phyloP scores from a whole-genome alignment of 1,284 basidiomycete species.

The Heterobasidion irregulare region DNA sequence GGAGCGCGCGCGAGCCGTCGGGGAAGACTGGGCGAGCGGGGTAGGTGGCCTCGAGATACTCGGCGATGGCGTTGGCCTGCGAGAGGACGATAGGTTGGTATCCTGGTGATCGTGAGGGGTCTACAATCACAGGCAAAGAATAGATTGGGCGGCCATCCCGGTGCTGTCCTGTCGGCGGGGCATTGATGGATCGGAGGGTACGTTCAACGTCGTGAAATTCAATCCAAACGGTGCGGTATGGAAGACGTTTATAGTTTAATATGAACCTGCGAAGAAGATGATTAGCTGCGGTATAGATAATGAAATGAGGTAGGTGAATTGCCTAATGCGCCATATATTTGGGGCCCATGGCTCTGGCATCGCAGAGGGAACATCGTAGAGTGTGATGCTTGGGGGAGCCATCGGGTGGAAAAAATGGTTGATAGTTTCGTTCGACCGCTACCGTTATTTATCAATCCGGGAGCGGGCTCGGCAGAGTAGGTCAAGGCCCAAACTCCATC shows the following conservation, averaged over 20 bases:
- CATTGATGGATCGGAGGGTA: slow-evolving; percentile 48
- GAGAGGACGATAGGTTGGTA: slow-evolving; percentile 37
- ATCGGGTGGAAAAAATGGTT: background rate
- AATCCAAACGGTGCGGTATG: slow-evolving; percentile 59
- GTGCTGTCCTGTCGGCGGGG: slow-evolving; percentile 42
- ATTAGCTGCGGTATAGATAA: background rate
- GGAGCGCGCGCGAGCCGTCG: slow-evolving; percentile 57
- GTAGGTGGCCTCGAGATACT: slow-evolving; percentile 61
- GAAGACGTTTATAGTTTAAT: slow-evolving; percentile 63
- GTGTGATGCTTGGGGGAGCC: slow-evolving; percentile 31
- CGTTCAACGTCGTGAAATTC: slow-evolving; percentile 60
- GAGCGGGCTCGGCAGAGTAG: background rate
- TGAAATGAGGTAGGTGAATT: background rate
- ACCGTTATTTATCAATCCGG: background rate
- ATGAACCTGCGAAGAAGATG: slow-evolving; percentile 41
- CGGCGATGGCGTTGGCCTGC: slow-evolving; percentile 52
- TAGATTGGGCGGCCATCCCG: slow-evolving; percentile 55
- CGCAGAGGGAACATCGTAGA: slow-evolving; percentile 58
- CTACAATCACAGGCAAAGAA: slow-evolving; percentile 57
- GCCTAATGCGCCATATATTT: slow-evolving; percentile 56
- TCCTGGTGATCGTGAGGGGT: slow-evolving; percentile 26
- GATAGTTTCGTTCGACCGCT: background rate
- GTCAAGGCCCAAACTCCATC: background rate
- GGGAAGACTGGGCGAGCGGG: slow-evolving; percentile 63
- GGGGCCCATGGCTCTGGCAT: slow-evolving; percentile 63